Base-by-base conservation (phyloP, 2,329 filamentous ascomycete genomes). In the Colletotrichum aenigma region DNA sequence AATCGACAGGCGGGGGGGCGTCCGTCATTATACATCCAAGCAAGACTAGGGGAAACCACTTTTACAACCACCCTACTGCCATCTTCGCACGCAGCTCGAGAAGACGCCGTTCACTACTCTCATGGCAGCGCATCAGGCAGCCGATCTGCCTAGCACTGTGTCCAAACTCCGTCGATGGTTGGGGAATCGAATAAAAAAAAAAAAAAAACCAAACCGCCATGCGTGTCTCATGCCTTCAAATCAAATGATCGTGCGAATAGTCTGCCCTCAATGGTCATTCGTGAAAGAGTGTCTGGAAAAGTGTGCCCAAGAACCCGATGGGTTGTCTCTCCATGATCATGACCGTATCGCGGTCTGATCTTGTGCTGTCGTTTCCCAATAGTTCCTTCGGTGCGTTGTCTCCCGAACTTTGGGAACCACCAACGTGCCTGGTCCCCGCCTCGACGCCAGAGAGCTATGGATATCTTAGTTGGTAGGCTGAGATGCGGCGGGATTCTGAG, bases 201-300 rank as follows among this genome's bases (percentile, higher is more conserved):
- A 62, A 32, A 66, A 32, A 48, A 32, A 28, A 60, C 36, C 62
- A 28, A 62, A 28, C 55, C 66, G 58, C 73, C 76, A 79, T 80
- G 62, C 76, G 75, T 77, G 60, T 71, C 78, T 78, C 77, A 79
- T 81, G 78, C 52, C 52, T 61, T 48, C 7, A 18, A 36, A 70
- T 75, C 21, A 56, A 71, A 70, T 38, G 21, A 30, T 75, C 52
- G 52, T 70, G 66, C 36, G 36, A 16, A n/a, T 64, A 62, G 55
- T 70, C 34, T 21, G 15, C n/a, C 52, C n/a, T 26, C 32, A 9
- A 58, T 24, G 24, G 24, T 52, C 60, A 43, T 30, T 36, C 21
- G 52, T 66, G n/a, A 74, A 75, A 66, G 34, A 70, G 32, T 26
- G 56, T 52, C 32, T 30, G 69, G 48, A 38, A 71, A 62, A 21